These are phyloP conservation scores for Bidens hawaiensis DNA, from an alignment of 140 eudicot genomes.

Conservation along the genomic window DNA sequence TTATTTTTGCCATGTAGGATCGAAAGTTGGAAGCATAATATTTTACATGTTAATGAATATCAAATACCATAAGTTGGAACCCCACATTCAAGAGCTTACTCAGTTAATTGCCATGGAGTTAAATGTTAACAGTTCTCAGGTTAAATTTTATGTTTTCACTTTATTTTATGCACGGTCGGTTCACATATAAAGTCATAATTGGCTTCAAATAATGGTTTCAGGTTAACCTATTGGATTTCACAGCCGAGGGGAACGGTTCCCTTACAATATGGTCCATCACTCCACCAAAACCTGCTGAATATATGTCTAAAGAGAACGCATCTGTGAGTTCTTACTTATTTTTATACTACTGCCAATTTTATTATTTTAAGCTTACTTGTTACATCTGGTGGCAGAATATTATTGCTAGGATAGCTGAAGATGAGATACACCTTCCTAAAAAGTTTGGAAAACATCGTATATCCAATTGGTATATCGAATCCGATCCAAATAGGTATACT, in stretches of 20 bases:
- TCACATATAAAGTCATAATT: not conserved
- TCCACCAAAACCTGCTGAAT: conserved; percentile 60
- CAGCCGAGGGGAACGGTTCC: conserved; percentile 57
- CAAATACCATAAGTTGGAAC: conserved; percentile 50
- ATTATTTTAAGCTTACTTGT: not conserved
- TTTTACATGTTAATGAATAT: conserved; percentile 55
- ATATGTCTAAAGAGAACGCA: conserved; percentile 58
- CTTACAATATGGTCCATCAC: conserved; percentile 69
- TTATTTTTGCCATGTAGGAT: conserved; percentile 29
- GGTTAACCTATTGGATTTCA: conserved; percentile 54
- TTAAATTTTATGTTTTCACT: not conserved
- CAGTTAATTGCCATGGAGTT: conserved; percentile 56
- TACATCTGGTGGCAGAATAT: conserved; percentile 46
- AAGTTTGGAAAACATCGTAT: conserved; percentile 62
- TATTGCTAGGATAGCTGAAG: conserved; percentile 60
- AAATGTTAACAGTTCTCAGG: conserved; percentile 61
- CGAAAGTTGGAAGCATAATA: conserved; percentile 53
- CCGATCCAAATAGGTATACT: conserved; percentile 55
- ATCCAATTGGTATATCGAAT: conserved; percentile 58
- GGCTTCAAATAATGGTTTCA: conserved; percentile 28
- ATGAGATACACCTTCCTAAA: conserved; percentile 64
- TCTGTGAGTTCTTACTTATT: conserved; percentile 31
- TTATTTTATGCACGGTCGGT: not conserved
- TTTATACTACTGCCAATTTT: not conserved
- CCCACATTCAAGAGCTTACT: conserved; percentile 53